Base-by-base conservation (phyloP, 1,284 basidiomycete genomes). In the Ustilago loliicola region DNA sequence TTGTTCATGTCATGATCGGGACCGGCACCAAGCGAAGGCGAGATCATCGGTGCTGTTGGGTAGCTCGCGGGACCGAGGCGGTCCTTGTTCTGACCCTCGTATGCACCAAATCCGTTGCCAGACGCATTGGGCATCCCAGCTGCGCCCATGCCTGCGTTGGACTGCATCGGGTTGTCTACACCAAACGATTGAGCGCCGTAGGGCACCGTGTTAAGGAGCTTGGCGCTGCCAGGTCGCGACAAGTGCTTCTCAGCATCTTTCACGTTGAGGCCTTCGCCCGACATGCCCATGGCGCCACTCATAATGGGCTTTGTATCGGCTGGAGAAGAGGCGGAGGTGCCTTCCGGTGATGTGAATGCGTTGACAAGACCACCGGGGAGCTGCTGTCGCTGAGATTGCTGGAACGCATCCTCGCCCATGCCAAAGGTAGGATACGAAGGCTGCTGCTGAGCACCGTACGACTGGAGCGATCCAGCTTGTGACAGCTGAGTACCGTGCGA, bases 321-420 rank as follows among this genome's bases (percentile, higher is more conserved):
- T 6, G 73, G 73, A 8, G 73, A 76, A 9, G 67, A 67, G 13
- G 51, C 52, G 13, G 68, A 65, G 2, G 53, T 64, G 27, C 38
- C 62, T 34, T 58, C 73, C 4, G 73, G 65, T n/a, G 65, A 65
- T 2, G 67, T 61, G 48, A 76, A 76, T 3, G 73, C 65, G 30
- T 67, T 76, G 25, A 72, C 73, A 8, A 72, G 61, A 2, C 73
- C 73, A 11, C 73, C 73, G 4, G 73, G 53, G 36, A 71, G 51
- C 58, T 68, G 73, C 23, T 65, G 58, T 45, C 60, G 58, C 38
- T 70, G 63, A 50, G 57, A 47, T 30, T 62, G 55, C 53, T 62
- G 65, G 19, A 62, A 63, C 11, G 58, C 52, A n/a, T 76, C 59
- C 4, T 66, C 63, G 38, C 54, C 58, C 38, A 66, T 50, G 34